Evolutionary conservation across 257 asterid genomes (phyloP), one percentile per base, ranked within the genome.

Genomic region (Solanum appendiculatum): DNA sequence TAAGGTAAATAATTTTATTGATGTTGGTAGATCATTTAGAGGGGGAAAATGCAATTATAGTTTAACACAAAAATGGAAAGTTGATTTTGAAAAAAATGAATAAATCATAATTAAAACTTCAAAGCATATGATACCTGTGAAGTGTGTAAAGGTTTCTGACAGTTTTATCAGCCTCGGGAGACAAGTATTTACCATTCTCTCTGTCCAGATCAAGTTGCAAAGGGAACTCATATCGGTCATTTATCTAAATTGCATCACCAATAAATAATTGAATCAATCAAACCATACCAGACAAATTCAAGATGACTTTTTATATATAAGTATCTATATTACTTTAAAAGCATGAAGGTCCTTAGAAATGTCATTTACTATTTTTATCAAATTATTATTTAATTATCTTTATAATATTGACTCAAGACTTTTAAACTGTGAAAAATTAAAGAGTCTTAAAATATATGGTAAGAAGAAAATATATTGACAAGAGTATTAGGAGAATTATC

Each of bases 151-250:
- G 98, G 89, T 97, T 97, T 82, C 97, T 97, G 80, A 97, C 95
- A 85, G 96, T 93, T 92, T 93, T 94, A 93, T 97, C 98, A 25
- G 98, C 98, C 0, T 97, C 98, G 36, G 97, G 98, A 6, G 98
- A 94, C 88, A 97, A 91, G 93, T 97, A 97, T 91, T 97, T 97
- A 21, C 99, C 97, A 75, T 94, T 90, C 83, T 93, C 98, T 91
- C 95, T 93, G 89, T 97, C 99, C 86, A 97, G 95, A 90, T 97
- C 99, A 87, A 97, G 98, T 92, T 95, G 97, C 91, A 95, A 90
- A 18, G 98, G 99, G 83, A 97, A 97, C 91, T 95, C 99, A 91
- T 97, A 95, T 66, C 95, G 98, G 85, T 97, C 99, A 91, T 97
- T 97, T 91, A 97, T 95, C 99, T 97, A 94, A 89, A 92, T 73